Conservation (phyloP, 2,329 filamentous ascomycete genomes). For the Sporothrix euskadiensis region DNA sequence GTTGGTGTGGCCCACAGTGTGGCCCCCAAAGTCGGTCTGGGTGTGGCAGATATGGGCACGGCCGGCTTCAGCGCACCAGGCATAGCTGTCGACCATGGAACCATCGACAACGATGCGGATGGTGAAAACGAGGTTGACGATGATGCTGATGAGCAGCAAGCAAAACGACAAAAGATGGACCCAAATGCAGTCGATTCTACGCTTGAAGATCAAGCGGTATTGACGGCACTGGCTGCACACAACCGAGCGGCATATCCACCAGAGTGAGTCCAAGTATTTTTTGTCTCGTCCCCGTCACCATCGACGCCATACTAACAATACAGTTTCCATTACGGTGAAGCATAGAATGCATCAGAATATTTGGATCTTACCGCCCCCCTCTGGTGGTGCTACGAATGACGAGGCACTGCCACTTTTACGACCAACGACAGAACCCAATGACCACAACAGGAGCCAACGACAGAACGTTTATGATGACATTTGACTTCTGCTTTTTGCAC, state of each 20-base stretch:
- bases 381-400: neutral
- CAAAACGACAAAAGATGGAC: conserved; percentile 47
- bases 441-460: neutral
- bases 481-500: neutral
- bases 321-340: conserved; percentile 28
- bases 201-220: conserved; percentile 51
- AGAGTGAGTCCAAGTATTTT: conserved; percentile 43
- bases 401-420: neutral
- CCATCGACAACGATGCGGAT: neutral
- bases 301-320: neutral
- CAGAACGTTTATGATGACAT: neutral
- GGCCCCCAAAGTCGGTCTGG: conserved; percentile 33
- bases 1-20: neutral
- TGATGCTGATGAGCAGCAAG: conserved; percentile 34
- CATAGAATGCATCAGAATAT: conserved; percentile 1
- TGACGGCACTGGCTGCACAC: conserved; percentile 49
- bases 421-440: neutral
- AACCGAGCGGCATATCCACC: conserved; percentile 46
- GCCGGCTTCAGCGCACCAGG: neutral
- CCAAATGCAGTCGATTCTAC: conserved; percentile 37
- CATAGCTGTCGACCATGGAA: neutral
- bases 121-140: conserved; percentile 35
- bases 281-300: neutral
- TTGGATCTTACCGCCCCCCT: neutral
- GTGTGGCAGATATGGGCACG: neutral